These are phyloP conservation scores for Mycena galericulata DNA, from an alignment of 768 basidiomycete species.

Conservation along the genomic window DNA sequence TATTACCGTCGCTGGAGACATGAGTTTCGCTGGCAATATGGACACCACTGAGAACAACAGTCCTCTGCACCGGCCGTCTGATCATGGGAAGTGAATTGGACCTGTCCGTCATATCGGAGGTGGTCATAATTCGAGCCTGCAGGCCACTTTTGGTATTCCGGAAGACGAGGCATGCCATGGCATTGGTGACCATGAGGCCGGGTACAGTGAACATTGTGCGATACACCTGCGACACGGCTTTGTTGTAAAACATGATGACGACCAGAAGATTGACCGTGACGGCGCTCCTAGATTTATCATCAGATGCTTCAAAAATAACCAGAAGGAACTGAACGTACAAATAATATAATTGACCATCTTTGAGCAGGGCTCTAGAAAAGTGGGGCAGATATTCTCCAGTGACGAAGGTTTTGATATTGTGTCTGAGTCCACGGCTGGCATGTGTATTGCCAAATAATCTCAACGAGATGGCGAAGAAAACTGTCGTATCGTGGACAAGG, in stretches of 20 bases:
- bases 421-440: conserved; percentile 12
- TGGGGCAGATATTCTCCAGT: conserved; percentile 43
- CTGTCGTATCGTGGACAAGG: conserved; percentile 46
- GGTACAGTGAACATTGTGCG: conserved; percentile 41
- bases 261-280: conserved; percentile 46
- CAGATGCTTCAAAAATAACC: not conserved
- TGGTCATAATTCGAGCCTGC: conserved; percentile 1
- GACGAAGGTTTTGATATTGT: conserved; percentile 36
- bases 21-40: too few species aligned
- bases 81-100: not conserved
- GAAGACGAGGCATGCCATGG: conserved; percentile 50
- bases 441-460: conserved; percentile 39
- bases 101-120: not conserved
- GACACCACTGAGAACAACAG: too few species aligned
- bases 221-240: conserved; percentile 37
- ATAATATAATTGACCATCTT: conserved; percentile 55
- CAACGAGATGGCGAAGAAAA: conserved; percentile 49
- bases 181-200: conserved; percentile 44
- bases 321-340: conserved; percentile 43
- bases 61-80: not conserved
- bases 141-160: conserved; percentile 43
- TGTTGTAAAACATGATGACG: conserved; percentile 33
- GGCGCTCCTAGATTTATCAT: conserved; percentile 43
- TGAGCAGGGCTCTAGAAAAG: conserved; percentile 47
- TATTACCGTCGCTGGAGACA: too few species aligned